Conservation (phyloP, 2,329 filamentous ascomycete genomes). For the Verticillium nubilum region DNA sequence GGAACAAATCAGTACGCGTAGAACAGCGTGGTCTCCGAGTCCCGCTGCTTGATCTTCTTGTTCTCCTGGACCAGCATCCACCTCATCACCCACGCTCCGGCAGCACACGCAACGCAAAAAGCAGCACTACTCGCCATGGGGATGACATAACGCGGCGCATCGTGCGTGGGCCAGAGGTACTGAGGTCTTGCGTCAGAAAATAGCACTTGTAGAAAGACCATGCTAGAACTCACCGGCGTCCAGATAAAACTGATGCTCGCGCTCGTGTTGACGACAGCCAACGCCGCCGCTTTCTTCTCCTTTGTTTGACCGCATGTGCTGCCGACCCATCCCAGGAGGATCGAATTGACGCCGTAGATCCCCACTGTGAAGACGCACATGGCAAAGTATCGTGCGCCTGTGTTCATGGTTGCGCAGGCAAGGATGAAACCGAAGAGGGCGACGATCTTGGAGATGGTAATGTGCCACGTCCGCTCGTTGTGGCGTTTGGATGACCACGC, state of each 20-base stretch:
- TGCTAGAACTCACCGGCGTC: constrained; percentile 8
- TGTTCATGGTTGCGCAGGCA: constrained; percentile 2
- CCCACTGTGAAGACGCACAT: constrained; percentile 24
- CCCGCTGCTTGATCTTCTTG: constrained; percentile 10
- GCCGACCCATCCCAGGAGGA: background rate
- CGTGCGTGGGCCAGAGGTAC: constrained; percentile 32
- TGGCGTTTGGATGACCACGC: constrained; percentile 9
- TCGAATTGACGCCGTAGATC: constrained; percentile 27
- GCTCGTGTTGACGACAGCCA: constrained; percentile 21
- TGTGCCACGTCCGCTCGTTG: constrained; percentile 11
- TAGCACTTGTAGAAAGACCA: background rate
- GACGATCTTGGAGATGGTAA: constrained; percentile 5
- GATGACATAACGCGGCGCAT: constrained; percentile 30
- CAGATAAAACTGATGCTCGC: constrained; percentile 11
- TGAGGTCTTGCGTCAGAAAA: background rate
- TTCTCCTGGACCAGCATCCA: constrained; percentile 18
- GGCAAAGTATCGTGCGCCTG: constrained; percentile 12
- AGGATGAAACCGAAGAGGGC: constrained; percentile 10
- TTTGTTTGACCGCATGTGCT: constrained; percentile 19
- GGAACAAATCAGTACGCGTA: constrained; percentile 11
- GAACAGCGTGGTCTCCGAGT: constrained; percentile 7
- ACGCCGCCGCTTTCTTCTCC: constrained; percentile 28
- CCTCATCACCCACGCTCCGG: constrained; percentile 15
- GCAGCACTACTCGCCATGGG: constrained; percentile 22
- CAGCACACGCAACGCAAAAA: constrained; percentile 15